Evolutionary conservation across 1,284 basidiomycete genomes (phyloP).

Genomic region (Sphagnurus paluster): DNA sequence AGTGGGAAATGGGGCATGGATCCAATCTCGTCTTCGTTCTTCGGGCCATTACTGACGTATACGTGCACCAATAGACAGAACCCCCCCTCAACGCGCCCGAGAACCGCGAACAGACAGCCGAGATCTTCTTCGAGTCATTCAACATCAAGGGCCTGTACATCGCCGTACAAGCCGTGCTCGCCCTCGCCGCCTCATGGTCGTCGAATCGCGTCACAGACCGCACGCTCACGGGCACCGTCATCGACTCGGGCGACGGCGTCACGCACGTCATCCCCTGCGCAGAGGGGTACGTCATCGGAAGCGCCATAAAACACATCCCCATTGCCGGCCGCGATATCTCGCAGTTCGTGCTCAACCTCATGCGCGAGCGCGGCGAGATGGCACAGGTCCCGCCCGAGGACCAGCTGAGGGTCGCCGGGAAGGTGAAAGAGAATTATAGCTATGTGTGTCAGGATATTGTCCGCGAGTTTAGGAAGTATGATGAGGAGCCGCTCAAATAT

Average conservation of each 20-base stretch:
- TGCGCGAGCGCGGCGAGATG: slow-evolving; percentile 95
- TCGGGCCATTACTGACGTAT: no score
- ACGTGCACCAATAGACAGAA: slow-evolving; percentile 70
- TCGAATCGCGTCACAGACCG: slow-evolving; percentile 91
- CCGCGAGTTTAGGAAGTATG: slow-evolving; percentile 98
- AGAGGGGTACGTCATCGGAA: slow-evolving; percentile 99
- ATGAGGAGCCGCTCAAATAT: slow-evolving; percentile 94
- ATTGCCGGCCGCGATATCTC: slow-evolving; percentile 98
- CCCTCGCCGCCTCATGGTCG: slow-evolving; percentile 97
- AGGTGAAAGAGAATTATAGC: slow-evolving; percentile 98
- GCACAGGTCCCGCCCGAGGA: slow-evolving; percentile 94
- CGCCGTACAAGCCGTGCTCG: slow-evolving; percentile 98
- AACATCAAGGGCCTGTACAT: slow-evolving; percentile 99
- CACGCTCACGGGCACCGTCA: slow-evolving; percentile 95
- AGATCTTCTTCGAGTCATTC: slow-evolving; percentile 99
- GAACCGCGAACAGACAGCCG: slow-evolving; percentile 98
- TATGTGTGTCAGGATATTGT: slow-evolving; percentile 99
- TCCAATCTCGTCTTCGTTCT: no score
- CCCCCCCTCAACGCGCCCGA: slow-evolving; percentile 98
- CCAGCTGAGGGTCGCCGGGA: slow-evolving; percentile 88
- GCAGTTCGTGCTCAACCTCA: slow-evolving; percentile 94
- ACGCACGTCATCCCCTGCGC: slow-evolving; percentile 97
- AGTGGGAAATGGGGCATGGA: no score
- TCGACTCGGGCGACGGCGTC: slow-evolving; percentile 99
- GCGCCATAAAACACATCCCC: slow-evolving; percentile 98